Percentiles rank a stretch among this genome's conserved stretches.
Conservation (phyloP, 495 filamentous ascomycete genomes). For the Penicillium egyptiacum region DNA sequence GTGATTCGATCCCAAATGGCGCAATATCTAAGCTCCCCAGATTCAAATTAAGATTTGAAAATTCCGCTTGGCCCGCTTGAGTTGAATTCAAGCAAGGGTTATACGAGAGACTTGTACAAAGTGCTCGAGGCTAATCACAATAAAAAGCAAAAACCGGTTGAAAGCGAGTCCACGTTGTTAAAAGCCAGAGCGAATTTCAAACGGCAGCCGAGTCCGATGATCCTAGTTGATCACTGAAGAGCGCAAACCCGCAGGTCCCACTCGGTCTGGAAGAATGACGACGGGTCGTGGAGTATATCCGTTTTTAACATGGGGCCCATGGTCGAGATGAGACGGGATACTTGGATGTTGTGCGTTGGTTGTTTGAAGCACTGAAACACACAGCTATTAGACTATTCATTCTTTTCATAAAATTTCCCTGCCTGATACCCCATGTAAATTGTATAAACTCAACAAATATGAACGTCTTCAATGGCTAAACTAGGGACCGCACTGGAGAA, state of each 20-base stretch:
- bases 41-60: constrained; percentile 14
- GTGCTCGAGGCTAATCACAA: background rate
- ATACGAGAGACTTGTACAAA: background rate
- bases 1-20: constrained; percentile 31
- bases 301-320: background rate
- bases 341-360: background rate
- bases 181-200: background rate
- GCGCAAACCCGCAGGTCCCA: constrained; percentile 12
- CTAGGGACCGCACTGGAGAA: background rate
- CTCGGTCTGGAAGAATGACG: constrained; percentile 41
- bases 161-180: constrained; percentile 5
- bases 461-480: background rate
- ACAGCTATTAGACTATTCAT: background rate
- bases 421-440: background rate
- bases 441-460: background rate
- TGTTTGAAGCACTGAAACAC: background rate
- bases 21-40: constrained; percentile 33
- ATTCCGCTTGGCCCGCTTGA: constrained; percentile 7
- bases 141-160: background rate
- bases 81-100: background rate
- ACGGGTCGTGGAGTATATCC: constrained; percentile 26
- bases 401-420: background rate
- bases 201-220: constrained; percentile 12
- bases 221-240: constrained; percentile 16
- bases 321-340: background rate